These are phyloP conservation scores for Geopyxis carbonaria DNA, from an alignment of 495 filamentous ascomycete species.

Conservation along the genomic window DNA sequence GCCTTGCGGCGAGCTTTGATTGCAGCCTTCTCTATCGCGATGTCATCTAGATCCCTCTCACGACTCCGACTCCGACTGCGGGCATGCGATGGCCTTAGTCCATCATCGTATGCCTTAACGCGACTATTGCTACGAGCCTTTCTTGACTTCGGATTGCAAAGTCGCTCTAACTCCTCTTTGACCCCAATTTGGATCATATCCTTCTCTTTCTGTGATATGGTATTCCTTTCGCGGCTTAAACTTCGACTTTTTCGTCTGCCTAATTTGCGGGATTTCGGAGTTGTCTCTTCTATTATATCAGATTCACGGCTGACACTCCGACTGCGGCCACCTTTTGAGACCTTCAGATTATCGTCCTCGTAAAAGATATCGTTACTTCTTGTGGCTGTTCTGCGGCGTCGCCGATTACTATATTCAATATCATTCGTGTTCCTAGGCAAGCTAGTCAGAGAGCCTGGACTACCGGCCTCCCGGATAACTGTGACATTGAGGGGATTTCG, in stretches of 20 bases:
- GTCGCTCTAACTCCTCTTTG: constrained; percentile 27
- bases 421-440: constrained; percentile 18
- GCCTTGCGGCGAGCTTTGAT: constrained; percentile 21
- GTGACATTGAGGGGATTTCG: constrained; percentile 19
- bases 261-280: constrained; percentile 24
- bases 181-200: constrained; percentile 50
- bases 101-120: constrained; percentile 30
- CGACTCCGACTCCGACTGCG: constrained; percentile 45
- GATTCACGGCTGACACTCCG: constrained; percentile 31
- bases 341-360: constrained; percentile 13
- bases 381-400: constrained; percentile 14
- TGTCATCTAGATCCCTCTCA: constrained; percentile 40
- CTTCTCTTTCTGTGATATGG: constrained; percentile 44
- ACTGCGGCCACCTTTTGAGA: constrained; percentile 15
- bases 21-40: constrained; percentile 20
- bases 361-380: constrained; percentile 15
- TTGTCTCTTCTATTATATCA: constrained; percentile 27
- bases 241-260: constrained; percentile 46
- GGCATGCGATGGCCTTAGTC: constrained; percentile 17
- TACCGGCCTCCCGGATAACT: constrained; percentile 18
- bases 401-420: constrained; percentile 11
- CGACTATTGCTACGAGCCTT: constrained; percentile 27
- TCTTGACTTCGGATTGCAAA: constrained; percentile 25
- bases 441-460: constrained; percentile 16
- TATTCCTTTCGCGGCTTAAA: constrained; percentile 52